Conservation (phyloP, 495 filamentous ascomycete genomes). For the Antarctomyces pellizariae region DNA sequence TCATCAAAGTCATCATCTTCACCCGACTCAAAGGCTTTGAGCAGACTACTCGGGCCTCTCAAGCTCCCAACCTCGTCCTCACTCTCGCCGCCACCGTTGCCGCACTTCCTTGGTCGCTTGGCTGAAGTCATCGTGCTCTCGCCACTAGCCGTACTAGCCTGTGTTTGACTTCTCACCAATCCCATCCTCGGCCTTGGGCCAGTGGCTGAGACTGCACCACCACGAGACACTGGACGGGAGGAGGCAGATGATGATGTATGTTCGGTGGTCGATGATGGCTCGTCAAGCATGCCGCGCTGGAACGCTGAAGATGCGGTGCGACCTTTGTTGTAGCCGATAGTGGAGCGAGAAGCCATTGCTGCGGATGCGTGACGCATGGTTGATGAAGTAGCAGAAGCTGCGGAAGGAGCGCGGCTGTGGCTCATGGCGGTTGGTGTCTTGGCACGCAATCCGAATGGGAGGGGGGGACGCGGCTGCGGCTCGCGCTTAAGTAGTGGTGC, state of each 20-base stretch:
- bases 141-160: conserved; percentile 19
- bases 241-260: conserved; percentile 2
- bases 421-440: conserved; percentile 20
- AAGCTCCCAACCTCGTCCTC: conserved; percentile 7
- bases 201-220: too few species aligned
- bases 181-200: conserved; percentile 3
- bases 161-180: conserved; percentile 10
- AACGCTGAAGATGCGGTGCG: conserved; percentile 30
- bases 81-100: conserved; percentile 8
- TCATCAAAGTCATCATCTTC: conserved; percentile 11
- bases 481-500: too few species aligned
- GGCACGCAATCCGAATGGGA: too few species aligned
- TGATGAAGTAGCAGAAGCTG: conserved; percentile 16
- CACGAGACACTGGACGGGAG: conserved; percentile 11
- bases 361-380: conserved; percentile 35
- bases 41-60: too few species aligned
- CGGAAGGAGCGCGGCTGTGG: conserved; percentile 10
- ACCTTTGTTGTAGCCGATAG: conserved; percentile 62
- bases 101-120: conserved; percentile 15
- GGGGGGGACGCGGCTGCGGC: too few species aligned
- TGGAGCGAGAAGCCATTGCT: conserved; percentile 42
- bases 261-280: conserved; percentile 2
- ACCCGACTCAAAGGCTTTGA: conserved; percentile 10
- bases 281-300: conserved; percentile 9
- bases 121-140: conserved; percentile 28